These are phyloP conservation scores for Aspergillus campestris DNA, from an alignment of 495 filamentous ascomycete species.

Conservation along the genomic window DNA sequence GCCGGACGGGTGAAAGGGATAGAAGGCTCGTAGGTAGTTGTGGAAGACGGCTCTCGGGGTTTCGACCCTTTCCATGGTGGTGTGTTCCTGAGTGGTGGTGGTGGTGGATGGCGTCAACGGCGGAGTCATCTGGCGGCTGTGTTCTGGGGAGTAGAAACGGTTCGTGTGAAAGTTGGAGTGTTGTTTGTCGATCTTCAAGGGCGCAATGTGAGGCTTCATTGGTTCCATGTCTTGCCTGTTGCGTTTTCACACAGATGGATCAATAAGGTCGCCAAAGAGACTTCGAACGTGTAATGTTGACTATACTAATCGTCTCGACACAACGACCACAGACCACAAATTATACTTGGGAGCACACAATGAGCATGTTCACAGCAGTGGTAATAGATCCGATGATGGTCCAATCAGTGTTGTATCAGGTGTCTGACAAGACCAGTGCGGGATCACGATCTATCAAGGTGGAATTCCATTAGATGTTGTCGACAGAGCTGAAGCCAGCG, in stretches of 20 bases:
- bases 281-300: too few species aligned
- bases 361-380: conserved; percentile 22
- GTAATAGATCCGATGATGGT: neutral
- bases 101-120: conserved; percentile 62
- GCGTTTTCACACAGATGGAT: too few species aligned
- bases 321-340: conserved; percentile 29
- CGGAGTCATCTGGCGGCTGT: conserved; percentile 54
- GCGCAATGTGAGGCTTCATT: conserved; percentile 54
- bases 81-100: conserved; percentile 30
- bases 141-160: conserved; percentile 23
- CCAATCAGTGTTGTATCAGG: too few species aligned
- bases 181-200: conserved; percentile 62
- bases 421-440: too few species aligned
- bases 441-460: too few species aligned
- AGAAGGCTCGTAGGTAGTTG: conserved; percentile 93
- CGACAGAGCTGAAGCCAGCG: too few species aligned
- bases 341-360: conserved; percentile 21
- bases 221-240: conserved; percentile 23
- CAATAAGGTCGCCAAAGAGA: too few species aligned
- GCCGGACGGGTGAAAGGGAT: conserved; percentile 77
- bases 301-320: conserved; percentile 3
- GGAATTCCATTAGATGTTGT: too few species aligned
- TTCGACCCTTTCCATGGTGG: conserved; percentile 40
- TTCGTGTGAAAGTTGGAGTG: conserved; percentile 34
- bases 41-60: conserved; percentile 63